A percentile compares a stretch with the other conserved stretches of the same genome.
Evolutionary conservation across 1,284 basidiomycete genomes (phyloP).

Genomic region (Apiotrichum gracile): DNA sequence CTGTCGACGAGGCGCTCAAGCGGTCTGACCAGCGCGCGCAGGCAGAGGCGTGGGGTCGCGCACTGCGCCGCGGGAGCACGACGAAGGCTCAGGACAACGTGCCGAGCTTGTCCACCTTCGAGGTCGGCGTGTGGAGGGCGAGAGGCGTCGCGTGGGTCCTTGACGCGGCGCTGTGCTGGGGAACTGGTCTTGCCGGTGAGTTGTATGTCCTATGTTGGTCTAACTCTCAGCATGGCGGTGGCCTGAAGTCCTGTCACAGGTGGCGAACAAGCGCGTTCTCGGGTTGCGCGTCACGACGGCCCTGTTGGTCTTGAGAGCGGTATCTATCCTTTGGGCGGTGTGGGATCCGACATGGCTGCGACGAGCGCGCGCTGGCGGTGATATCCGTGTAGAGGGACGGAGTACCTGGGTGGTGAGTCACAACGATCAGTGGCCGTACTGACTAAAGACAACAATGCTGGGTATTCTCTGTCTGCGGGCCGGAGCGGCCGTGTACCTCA

Average conservation of each 20-base stretch:
- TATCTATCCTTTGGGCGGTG: slow-evolving; percentile 33
- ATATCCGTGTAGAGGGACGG: slow-evolving; percentile 19
- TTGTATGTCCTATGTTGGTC: background rate
- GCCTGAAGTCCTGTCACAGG: background rate
- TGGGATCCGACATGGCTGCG: slow-evolving; percentile 42
- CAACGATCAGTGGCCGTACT: background rate
- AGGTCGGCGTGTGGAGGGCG: slow-evolving; percentile 25
- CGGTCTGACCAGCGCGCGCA: slow-evolving; percentile 74
- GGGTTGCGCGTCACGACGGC: background rate
- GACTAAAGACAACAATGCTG: slow-evolving; percentile 6
- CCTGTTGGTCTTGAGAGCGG: slow-evolving; percentile 5
- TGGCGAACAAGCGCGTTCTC: background rate
- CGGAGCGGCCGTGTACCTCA: background rate
- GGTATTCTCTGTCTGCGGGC: slow-evolving; percentile 1
- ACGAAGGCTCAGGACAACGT: background rate
- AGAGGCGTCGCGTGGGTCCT: slow-evolving; percentile 20
- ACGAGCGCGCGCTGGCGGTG: slow-evolving; percentile 3
- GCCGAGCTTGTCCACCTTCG: background rate
- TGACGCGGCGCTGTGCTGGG: slow-evolving; percentile 9
- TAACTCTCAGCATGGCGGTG: slow-evolving; percentile 1
- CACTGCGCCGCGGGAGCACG: slow-evolving; percentile 24
- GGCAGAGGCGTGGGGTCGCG: slow-evolving; percentile 57
- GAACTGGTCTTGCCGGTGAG: slow-evolving; percentile 19
- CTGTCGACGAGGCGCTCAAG: slow-evolving; percentile 71
- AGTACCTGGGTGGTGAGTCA: slow-evolving; percentile 31